These are phyloP conservation scores for Leavenworthia alabamica DNA, from an alignment of 345 rosid species.

Conservation along the genomic window DNA sequence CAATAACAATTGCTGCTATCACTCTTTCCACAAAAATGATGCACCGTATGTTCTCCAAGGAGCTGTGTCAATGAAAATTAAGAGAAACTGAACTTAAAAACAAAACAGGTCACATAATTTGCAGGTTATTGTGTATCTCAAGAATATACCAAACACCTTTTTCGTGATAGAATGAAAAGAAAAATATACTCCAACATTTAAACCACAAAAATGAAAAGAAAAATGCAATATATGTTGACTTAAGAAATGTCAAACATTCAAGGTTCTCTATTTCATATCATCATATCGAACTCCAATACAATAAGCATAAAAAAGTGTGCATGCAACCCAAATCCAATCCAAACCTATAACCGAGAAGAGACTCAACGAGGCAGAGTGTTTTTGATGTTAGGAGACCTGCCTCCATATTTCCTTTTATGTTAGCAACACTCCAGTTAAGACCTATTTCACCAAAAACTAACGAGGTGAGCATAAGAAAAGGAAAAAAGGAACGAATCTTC, in stretches of 20 bases:
- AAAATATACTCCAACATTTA: not conserved
- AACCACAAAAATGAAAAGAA: no score
- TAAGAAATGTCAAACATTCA: not conserved
- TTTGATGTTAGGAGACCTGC: constrained; percentile 51
- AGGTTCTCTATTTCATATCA: no score
- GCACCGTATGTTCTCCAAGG: constrained; percentile 58
- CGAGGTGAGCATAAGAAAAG: not conserved
- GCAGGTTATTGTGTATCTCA: not conserved
- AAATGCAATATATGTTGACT: not conserved
- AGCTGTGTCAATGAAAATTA: constrained; percentile 35
- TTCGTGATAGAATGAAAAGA: not conserved
- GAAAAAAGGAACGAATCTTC: not conserved
- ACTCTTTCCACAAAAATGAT: constrained; percentile 80
- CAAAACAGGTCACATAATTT: not conserved
- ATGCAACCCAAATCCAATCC: no score
- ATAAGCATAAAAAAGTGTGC: not conserved
- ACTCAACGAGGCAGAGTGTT: constrained; percentile 53
- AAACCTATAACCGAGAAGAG: constrained; percentile 74
- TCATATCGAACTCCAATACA: no score
- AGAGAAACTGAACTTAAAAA: not conserved
- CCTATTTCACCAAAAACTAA: constrained; percentile 26
- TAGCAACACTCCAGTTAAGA: constrained; percentile 34
- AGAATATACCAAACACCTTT: not conserved
- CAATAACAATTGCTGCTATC: constrained; percentile 55
- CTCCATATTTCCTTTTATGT: constrained; percentile 31